Evolutionary conservation across 805 yeast species (phyloP), one percentile per base, ranked within the genome.

Genomic region (Saccharomycopsis sp.): DNA sequence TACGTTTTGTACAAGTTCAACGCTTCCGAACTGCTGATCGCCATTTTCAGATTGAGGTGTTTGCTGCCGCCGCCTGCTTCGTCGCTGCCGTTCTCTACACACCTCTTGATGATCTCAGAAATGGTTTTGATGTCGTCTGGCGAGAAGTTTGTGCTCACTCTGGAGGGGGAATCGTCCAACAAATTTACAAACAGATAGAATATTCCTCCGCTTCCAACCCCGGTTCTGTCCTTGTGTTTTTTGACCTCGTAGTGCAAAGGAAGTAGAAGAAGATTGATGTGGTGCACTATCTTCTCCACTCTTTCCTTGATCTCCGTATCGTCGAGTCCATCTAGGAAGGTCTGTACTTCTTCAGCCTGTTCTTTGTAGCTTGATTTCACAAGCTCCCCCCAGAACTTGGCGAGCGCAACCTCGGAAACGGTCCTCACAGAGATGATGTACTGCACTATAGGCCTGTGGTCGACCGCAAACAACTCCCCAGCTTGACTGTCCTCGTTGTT

Each of bases 111-210:
- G 12, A 43, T 22, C 10, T 12, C 15, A 7, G 33, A 32, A 7
- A 47, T 36, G 13, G 41, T 46, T n/a, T 34, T 22, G 17, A 47
- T 33, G 12, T 38, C 43, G 10, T 44, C 48, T 4, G 50, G 41
- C n/a, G 13, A 23, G 20, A 30, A 44, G 12, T 42, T 30, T 1
- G 50, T 44, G 13, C 32, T 22, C 5, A 44, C 9, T 17, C 43
- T 44, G 2, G 46, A 34, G 10, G 41, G 34, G 18, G 25, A 30
- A 21, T 47, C 50, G 12, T 22, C 41, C 15, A 25, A 8, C 18
- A 25, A n/a, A 27, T 47, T 47, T 12, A 47, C 32, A 27, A 35
- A 47, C 0, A 40, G 18, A 23, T 44, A 47, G 30, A 38, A 47
- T 17, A 46, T 42, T 6, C 13, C 21, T 5, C 36, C 35, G 21